Percentiles rank a stretch among this genome's conserved stretches.
Conservation (phyloP, 768 basidiomycete genomes). For the Boletus coccyginus region DNA sequence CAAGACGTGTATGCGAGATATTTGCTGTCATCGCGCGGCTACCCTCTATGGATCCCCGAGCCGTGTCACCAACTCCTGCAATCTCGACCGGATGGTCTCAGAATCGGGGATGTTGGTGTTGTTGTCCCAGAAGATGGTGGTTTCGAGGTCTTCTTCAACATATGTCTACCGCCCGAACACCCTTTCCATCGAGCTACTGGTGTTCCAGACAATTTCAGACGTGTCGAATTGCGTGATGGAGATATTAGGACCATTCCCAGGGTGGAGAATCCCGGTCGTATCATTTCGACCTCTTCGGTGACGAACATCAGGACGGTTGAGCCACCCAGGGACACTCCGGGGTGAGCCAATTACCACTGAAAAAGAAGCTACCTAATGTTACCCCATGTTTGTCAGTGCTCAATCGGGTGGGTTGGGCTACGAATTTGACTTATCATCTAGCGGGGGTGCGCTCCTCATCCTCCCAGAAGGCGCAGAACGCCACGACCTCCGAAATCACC, state of each 20-base stretch:
- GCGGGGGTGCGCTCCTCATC: constrained; percentile 30
- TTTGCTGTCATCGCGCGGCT: constrained; percentile 21
- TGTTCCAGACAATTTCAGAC: constrained; percentile 28
- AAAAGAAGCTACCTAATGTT: neutral
- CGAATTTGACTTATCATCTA: constrained; percentile 10
- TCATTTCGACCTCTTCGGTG: constrained; percentile 6
- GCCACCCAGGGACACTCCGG: neutral
- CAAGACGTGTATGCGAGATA: constrained; percentile 19
- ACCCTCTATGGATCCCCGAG: constrained; percentile 35
- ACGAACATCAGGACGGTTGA: neutral
- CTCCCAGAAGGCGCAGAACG: constrained; percentile 36
- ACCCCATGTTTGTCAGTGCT: neutral
- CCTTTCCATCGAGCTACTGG: constrained; percentile 4
- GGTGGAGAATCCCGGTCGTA: neutral
- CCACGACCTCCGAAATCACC: constrained; percentile 22
- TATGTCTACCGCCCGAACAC: constrained; percentile 33
- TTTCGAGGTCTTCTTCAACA: constrained; percentile 38
- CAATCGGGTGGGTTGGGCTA: neutral
- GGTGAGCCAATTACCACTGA: neutral
- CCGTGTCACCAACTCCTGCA: constrained; percentile 20
- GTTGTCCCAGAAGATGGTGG: constrained; percentile 27
- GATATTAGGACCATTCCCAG: neutral
- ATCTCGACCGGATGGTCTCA: constrained; percentile 24
- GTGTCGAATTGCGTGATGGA: constrained; percentile 7
- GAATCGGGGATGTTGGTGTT: constrained; percentile 37